Evolutionary conservation across 768 basidiomycete species (phyloP).

Genomic region (Candolleomyces aberdarensis): DNA sequence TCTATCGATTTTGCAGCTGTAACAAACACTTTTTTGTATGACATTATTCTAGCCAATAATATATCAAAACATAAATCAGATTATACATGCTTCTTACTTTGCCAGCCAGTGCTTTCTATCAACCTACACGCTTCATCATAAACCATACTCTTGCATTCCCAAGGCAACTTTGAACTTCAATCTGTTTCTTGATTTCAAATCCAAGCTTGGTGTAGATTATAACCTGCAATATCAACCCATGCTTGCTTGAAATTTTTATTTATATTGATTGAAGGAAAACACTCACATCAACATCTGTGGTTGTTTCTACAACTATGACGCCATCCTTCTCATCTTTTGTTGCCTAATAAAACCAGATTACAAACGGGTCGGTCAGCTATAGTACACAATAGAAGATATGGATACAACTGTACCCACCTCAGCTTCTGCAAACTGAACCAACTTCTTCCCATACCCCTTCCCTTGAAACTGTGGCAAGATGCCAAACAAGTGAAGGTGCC

Average conservation of each 20-base stretch:
- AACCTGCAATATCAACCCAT: too few species aligned
- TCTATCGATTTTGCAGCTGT: too few species aligned
- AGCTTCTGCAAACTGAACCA: conserved; percentile 22
- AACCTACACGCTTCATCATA: neutral
- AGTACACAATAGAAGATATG: neutral
- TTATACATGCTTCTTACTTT: too few species aligned
- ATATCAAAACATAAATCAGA: too few species aligned
- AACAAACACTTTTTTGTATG: too few species aligned
- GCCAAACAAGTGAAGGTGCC: conserved; percentile 28
- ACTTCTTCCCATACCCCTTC: conserved; percentile 25
- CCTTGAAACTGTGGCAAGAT: conserved; percentile 26
- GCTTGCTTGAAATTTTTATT: too few species aligned
- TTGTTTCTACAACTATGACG: conserved; percentile 24
- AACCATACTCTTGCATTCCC: neutral
- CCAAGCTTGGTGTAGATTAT: conserved; percentile 17
- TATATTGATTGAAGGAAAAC: too few species aligned
- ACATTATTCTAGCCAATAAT: too few species aligned
- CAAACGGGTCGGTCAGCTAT: neutral
- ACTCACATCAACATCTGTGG: conserved; percentile 20
- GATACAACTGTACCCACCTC: conserved; percentile 11
- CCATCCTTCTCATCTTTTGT: conserved; percentile 8
- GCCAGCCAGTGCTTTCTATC: too few species aligned
- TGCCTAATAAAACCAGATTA: conserved; percentile 13
- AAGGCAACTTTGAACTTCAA: conserved; percentile 4
- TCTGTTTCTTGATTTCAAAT: conserved; percentile 17